These are phyloP conservation scores for Galerina sulciceps DNA, from an alignment of 768 basidiomycete genomes.

Conservation along the genomic window DNA sequence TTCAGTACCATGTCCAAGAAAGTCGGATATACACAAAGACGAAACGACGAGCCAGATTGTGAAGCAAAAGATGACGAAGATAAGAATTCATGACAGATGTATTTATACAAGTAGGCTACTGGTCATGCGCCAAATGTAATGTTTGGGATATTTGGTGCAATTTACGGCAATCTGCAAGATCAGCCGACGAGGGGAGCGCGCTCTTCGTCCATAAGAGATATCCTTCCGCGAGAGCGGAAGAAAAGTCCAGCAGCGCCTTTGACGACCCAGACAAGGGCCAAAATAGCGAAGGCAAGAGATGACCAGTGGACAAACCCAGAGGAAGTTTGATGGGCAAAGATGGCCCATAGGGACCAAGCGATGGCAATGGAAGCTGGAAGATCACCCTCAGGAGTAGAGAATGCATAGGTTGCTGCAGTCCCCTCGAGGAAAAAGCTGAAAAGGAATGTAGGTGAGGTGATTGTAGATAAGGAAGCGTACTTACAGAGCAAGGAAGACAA, in stretches of 20 bases:
- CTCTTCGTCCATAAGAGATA: slow-evolving; percentile 84
- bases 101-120: slow-evolving; percentile 8
- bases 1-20: too few species aligned
- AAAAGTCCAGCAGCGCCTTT: slow-evolving; percentile 70
- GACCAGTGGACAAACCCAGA: slow-evolving; percentile 89
- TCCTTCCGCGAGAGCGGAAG: slow-evolving; percentile 49
- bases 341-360: slow-evolving; percentile 91
- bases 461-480: slow-evolving; percentile 29
- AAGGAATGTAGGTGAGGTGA: slow-evolving; percentile 8
- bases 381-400: slow-evolving; percentile 89
- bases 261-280: slow-evolving; percentile 83
- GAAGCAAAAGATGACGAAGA: not conserved
- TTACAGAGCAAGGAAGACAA: slow-evolving; percentile 90
- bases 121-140: not conserved
- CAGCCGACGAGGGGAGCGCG: slow-evolving; percentile 76
- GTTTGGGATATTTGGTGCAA: not conserved
- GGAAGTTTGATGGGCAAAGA: slow-evolving; percentile 76
- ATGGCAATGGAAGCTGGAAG: slow-evolving; percentile 91
- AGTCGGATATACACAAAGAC: too few species aligned
- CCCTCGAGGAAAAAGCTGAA: slow-evolving; percentile 89
- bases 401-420: slow-evolving; percentile 93
- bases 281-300: slow-evolving; percentile 81
- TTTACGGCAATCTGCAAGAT: not conserved
- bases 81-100: not conserved
- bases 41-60: too few species aligned